Base-by-base conservation (phyloP, 2,329 filamentous ascomycete species). In the Botrytis sinoallii region DNA sequence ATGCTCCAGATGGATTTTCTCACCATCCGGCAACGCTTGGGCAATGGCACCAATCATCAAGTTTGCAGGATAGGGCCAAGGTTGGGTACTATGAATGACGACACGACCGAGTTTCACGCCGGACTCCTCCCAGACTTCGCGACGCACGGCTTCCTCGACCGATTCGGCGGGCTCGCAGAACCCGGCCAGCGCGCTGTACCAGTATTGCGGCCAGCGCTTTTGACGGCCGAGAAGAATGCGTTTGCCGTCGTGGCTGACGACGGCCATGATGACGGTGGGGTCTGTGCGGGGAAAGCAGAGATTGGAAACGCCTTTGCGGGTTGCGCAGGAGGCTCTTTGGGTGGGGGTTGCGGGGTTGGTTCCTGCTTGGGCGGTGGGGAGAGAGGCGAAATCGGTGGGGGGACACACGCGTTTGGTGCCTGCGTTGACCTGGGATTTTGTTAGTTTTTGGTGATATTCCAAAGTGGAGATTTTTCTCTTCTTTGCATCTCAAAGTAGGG, bases 11-110 rank as follows among this genome's bases (percentile, higher is more conserved):
- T 90, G 88, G 70, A 99, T 94, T 46, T 83, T 88, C 86, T 99
- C 96, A 40, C 93, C 93, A 12, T 87, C 89, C 0, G 93, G 92
- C 32, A 93, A 85, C 3, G 94, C 93, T 84, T 98, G 95, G 0
- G 91, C 95, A 78, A 99, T 91, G 1, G 95, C 95, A 5, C 88
- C 93, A 77, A 97, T 93, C 92, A 97, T 96, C 78, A 97, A 81
- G 79, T 91, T 95, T 0, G 92, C 90, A 0, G 93, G 93, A 81
- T 94, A 96, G 4, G 93, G 93, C 93, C 93, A 97, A 1, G 93
- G 93, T 83, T 97, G 93, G 29, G 92, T 93, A 63, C 91, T 93
- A 82, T 97, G 93, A 71, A 97, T 89, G 32, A 95, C 88, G 6
- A 97, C 93, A 1, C 93, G 87, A 40, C 92, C 93, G 18, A 95